Evolutionary conservation across 2,329 filamentous ascomycete genomes (phyloP).

Genomic region (Lecanoromycetidae sp.): DNA sequence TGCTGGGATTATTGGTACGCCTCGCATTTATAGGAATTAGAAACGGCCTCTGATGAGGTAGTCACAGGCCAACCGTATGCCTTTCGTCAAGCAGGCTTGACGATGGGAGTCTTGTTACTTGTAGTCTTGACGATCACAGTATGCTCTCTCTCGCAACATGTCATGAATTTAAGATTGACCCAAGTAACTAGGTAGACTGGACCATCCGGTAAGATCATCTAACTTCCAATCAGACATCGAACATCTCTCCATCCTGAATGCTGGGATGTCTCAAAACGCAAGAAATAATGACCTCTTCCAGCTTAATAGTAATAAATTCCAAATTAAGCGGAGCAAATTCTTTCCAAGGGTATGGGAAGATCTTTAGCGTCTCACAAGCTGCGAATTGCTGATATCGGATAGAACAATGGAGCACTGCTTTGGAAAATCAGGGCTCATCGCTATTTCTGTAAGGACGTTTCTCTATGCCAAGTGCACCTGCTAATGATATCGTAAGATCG

Average conservation of each 20-base stretch:
- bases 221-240: neutral
- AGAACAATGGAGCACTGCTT: conserved; percentile 87
- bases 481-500: conserved; percentile 36
- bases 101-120: conserved; percentile 67
- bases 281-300: neutral
- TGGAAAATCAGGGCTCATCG: conserved; percentile 72
- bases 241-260: no score
- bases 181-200: conserved; percentile 63
- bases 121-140: conserved; percentile 63
- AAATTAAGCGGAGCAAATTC: conserved; percentile 89
- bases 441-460: conserved; percentile 48
- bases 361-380: no score
- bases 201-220: conserved; percentile 54
- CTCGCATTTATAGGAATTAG: neutral
- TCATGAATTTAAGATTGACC: conserved; percentile 1
- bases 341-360: conserved; percentile 56
- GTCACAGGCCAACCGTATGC: conserved; percentile 68
- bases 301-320: conserved; percentile 87
- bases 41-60: neutral
- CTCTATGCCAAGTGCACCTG: neutral
- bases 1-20: conserved; percentile 49
- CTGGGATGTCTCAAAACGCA: no score
- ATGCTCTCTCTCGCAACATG: conserved; percentile 8
- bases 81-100: conserved; percentile 79
- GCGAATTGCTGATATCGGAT: neutral